Evolutionary conservation across 2,329 filamentous ascomycete genomes (phyloP), one percentile per base, ranked within the genome.

Genomic region (Trichoderma koningii): DNA sequence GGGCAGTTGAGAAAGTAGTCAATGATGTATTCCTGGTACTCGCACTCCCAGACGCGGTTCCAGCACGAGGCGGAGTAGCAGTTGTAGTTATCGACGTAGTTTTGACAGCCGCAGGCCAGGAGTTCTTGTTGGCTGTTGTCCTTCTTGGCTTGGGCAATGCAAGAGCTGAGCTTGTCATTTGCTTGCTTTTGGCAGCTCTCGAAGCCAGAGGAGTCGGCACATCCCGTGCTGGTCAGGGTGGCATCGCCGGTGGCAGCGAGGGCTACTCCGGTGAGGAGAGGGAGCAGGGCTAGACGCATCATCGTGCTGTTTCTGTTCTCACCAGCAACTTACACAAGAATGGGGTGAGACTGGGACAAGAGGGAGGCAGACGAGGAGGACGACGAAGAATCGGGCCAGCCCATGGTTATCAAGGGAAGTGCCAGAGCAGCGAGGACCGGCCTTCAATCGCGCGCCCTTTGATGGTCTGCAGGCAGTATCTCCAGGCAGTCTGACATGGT

Each of bases 11-110:
- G 61, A 56, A 77, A 70, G 65, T 77, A 78, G 60, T 74, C 68
- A 30, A 76, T 68, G 19, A 76, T 70, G 68, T 76, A 77, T 44
- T 74, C 69, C 67, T 78, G 76, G 63, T 78, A 78, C 68, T 77
- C 74, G 68, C 76, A 78, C 45, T 76, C 75, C 68, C 74, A 78
- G 55, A 77, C 75, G 64, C 74, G 71, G 65, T 78, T 78, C 76
- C 76, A 78, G 69, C 76, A 78, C 23, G 70, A 69, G 28, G 74
- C 68, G 2, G 75, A 72, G 71, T 77, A 77, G 71, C 76, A 77
- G 63, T 78, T 76, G 65, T 75, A 69, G 48, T 69, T 71, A 26
- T 69, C 65, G 34, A 68, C 66, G 52, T 72, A 71, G 64, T 70
- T 65, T 10, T 65, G 63, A 55, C 73, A 74, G 0, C 69, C 69